phyloP scores from a whole-genome alignment of 176 grass and related monocot species.

The Musa troglodytarum region DNA sequence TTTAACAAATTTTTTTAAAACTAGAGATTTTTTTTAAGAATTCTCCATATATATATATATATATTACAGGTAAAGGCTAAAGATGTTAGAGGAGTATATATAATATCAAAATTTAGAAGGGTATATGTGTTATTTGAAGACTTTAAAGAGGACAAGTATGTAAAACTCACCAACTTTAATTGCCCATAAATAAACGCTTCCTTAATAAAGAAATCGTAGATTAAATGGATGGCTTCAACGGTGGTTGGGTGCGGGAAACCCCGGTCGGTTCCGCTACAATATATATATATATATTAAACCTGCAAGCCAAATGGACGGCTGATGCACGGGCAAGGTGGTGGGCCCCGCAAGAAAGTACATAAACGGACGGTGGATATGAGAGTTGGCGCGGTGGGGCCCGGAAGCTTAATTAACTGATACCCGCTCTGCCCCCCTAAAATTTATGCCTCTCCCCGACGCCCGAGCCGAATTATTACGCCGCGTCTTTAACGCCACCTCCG shows the following conservation, averaged over 20 bases:
- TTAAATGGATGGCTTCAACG: neutral
- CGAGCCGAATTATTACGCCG: constrained; percentile 29
- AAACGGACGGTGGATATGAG: neutral
- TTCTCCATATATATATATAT: too few species aligned
- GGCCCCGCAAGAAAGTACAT: neutral
- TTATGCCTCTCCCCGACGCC: neutral
- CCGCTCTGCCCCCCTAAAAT: too few species aligned
- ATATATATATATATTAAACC: neutral
- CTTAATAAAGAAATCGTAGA: neutral
- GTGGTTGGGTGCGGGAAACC: neutral
- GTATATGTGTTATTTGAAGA: too few species aligned
- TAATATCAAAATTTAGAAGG: too few species aligned
- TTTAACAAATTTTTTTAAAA: too few species aligned
- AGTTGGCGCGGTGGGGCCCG: too few species aligned
- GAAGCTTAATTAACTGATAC: too few species aligned
- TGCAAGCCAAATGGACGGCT: neutral
- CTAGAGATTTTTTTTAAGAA: too few species aligned
- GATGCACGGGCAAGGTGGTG: neutral
- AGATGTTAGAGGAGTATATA: too few species aligned
- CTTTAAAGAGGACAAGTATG: too few species aligned
- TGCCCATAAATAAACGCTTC: neutral
- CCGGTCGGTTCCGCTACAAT: too few species aligned
- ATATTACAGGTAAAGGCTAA: too few species aligned
- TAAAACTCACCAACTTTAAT: neutral
- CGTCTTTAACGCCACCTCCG: constrained; percentile 26